Evolutionary conservation across 129 eudicot genomes (phyloP), one percentile per base, ranked within the genome.

Genomic region (Sambucus nigra): DNA sequence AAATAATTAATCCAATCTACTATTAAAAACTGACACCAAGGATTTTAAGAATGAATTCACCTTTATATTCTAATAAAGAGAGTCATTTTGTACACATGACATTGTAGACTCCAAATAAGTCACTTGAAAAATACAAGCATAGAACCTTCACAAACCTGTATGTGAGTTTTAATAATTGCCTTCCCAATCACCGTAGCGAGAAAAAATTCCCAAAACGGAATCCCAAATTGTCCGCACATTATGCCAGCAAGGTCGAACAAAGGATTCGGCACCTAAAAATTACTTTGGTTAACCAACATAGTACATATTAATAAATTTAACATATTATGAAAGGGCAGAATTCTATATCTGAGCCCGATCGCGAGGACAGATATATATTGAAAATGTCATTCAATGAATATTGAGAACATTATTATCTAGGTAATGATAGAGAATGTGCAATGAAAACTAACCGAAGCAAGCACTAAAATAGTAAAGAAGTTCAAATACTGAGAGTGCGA

Each of bases 201-300:
- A 58, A 92, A 92, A 53, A 92, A 92, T 70, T 86, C 55, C 99
- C 96, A 92, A 56, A 92, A 86, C 15, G 99, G 96, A 61, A 92
- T 75, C 62, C 96, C 99, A 59, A 92, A 83, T 69, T 92, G 99
- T 59, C 99, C 99, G 54, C 99, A 92, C 99, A 92, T 82, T 29
- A 92, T 92, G 53, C 99, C 99, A 63, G 99, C 99, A 38, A 92
- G 96, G 66, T 92, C 99, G 68, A 86, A 92, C 54, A 92, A 69
- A 65, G 99, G 99, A 83, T 92, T 92, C 59, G 99, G 99, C 40
- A 92, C 94, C 99, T 92, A 33, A 25, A 81, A 69, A 35, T 55
- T 31, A 10, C 16, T 18, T 21, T 66, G 27, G 56, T 13, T 51
- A 63, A 47, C 44, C 51, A 33, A 31, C 44, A 40, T 35, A 39